These are phyloP conservation scores for Durotheca rogersii DNA, from an alignment of 495 filamentous ascomycete species.

Conservation along the genomic window DNA sequence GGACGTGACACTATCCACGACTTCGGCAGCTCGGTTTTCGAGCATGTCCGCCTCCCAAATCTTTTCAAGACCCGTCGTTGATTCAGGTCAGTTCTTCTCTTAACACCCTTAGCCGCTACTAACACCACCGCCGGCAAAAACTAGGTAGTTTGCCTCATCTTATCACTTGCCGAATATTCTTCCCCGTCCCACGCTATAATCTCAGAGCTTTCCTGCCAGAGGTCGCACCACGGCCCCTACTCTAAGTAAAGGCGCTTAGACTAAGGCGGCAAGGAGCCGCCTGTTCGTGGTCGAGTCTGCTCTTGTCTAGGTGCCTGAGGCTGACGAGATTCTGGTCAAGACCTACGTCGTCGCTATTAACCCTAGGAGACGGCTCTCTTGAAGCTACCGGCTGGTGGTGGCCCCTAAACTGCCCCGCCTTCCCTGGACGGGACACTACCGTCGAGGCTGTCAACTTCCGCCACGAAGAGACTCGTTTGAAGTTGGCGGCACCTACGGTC, in stretches of 20 bases:
- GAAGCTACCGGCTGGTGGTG: conserved; percentile 40
- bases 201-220: conserved; percentile 4
- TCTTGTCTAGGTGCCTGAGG: conserved; percentile 33
- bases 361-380: conserved; percentile 50
- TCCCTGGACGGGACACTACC: conserved; percentile 54
- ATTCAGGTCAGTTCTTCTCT: conserved; percentile 11
- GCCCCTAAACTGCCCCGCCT: conserved; percentile 44
- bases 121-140: conserved; percentile 1
- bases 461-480: conserved; percentile 48
- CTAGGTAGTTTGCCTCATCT: no score
- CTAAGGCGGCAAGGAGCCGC: conserved; percentile 16
- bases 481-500: conserved; percentile 39
- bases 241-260: conserved; percentile 35
- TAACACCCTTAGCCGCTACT: conserved; percentile 12
- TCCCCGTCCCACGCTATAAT: conserved; percentile 1
- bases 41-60: conserved; percentile 16
- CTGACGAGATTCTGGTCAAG: conserved; percentile 42
- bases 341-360: conserved; percentile 46
- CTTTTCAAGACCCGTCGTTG: conserved; percentile 24
- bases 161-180: no score
- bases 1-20: conserved; percentile 17
- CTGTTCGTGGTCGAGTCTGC: conserved; percentile 38
- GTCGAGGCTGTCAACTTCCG: conserved; percentile 46
- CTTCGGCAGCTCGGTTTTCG: conserved; percentile 6
- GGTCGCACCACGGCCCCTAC: conserved; percentile 16